Conservation (phyloP, 441 rosid genomes). For the Heliophila coronopifolia region DNA sequence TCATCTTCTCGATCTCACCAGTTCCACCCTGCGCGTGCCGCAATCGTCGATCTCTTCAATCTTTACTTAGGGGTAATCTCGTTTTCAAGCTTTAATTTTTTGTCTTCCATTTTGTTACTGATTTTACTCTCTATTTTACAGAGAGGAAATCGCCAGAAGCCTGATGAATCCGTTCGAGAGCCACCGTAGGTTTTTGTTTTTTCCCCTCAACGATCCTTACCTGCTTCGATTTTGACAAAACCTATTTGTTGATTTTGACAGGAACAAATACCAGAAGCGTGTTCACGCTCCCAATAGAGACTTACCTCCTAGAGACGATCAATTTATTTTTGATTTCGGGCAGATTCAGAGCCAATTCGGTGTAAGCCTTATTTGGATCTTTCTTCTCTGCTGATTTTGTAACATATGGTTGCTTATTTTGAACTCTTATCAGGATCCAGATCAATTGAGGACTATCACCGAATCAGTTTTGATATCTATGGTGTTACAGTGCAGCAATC, state of each 20-base stretch:
- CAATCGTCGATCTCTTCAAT: slow-evolving; percentile 67
- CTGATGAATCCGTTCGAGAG: slow-evolving; percentile 65
- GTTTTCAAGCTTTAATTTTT: neutral
- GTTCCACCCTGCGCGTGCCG: slow-evolving; percentile 56
- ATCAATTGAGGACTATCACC: slow-evolving; percentile 69
- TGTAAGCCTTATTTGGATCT: slow-evolving; percentile 33
- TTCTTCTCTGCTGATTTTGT: neutral
- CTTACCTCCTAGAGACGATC: slow-evolving; percentile 83
- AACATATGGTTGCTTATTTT: slow-evolving; percentile 2
- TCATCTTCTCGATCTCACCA: slow-evolving; percentile 57
- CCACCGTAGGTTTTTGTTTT: slow-evolving; percentile 50
- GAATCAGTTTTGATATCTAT: slow-evolving; percentile 76
- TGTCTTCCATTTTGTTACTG: neutral
- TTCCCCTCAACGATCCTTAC: neutral
- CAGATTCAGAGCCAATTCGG: slow-evolving; percentile 68
- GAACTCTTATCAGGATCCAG: slow-evolving; percentile 60
- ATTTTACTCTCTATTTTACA: slow-evolving; percentile 21
- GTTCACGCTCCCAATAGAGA: slow-evolving; percentile 74
- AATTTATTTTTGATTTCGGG: slow-evolving; percentile 75
- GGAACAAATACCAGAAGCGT: slow-evolving; percentile 82
- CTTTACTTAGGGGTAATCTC: slow-evolving; percentile 64
- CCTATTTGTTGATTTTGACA: slow-evolving; percentile 20
- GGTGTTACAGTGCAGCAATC: slow-evolving; percentile 72
- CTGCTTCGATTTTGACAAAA: neutral
- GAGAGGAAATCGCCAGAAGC: slow-evolving; percentile 63